Percentiles rank a stretch among this genome's conserved stretches.
phyloP scores from a whole-genome alignment of 495 filamentous ascomycete genomes.

The Aspergillus ostianus region DNA sequence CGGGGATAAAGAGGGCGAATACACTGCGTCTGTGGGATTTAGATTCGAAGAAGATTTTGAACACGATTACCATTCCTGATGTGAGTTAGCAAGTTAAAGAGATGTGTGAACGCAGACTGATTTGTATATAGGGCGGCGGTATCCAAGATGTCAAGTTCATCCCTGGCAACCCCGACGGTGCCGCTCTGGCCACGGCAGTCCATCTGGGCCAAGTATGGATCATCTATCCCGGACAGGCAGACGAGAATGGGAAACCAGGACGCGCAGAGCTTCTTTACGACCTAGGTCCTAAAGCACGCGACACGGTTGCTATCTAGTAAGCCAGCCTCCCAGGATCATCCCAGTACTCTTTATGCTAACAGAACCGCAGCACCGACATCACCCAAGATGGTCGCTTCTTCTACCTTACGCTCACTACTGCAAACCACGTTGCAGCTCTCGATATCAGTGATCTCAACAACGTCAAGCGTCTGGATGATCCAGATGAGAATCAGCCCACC shows the following conservation, averaged over 20 bases:
- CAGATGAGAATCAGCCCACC: constrained; percentile 55
- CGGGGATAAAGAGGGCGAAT: constrained; percentile 50
- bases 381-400: constrained; percentile 55
- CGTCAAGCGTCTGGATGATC: constrained; percentile 59
- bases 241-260: constrained; percentile 53
- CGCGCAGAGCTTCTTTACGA: constrained; percentile 57
- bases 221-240: constrained; percentile 59
- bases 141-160: constrained; percentile 69
- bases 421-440: constrained; percentile 62
- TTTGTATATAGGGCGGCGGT: constrained; percentile 44
- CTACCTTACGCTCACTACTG: constrained; percentile 61
- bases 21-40: constrained; percentile 62
- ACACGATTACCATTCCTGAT: constrained; percentile 60
- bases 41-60: constrained; percentile 49
- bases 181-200: constrained; percentile 61
- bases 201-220: constrained; percentile 63
- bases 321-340: constrained; percentile 5
- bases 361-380: constrained; percentile 48
- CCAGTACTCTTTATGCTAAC: background rate
- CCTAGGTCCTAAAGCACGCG: constrained; percentile 53
- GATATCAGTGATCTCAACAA: constrained; percentile 61
- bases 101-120: background rate
- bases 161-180: constrained; percentile 56
- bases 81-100: constrained; percentile 27
- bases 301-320: constrained; percentile 58